Percentiles rank a stretch among this genome's conserved stretches.
Evolutionary conservation across 1,284 basidiomycete genomes (phyloP).

Genomic region (Pholiota adiposa): DNA sequence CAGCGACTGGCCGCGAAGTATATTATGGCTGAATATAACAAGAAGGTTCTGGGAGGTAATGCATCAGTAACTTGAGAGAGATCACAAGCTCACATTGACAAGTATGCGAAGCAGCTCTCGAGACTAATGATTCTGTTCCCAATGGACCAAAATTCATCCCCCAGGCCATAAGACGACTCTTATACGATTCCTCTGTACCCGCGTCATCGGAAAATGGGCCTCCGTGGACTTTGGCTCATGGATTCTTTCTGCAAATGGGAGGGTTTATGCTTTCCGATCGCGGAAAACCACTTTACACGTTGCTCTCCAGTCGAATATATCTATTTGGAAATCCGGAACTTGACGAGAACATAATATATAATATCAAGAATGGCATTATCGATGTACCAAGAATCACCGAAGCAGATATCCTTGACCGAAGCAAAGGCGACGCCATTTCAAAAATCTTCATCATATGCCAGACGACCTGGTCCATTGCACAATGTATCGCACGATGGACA

Average conservation of each 20-base stretch:
- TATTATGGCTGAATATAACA: constrained; percentile 6
- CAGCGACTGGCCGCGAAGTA: constrained; percentile 17
- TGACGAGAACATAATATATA: background rate
- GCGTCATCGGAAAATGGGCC: background rate
- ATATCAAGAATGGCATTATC: background rate
- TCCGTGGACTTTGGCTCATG: constrained; percentile 13
- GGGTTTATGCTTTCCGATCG: constrained; percentile 25
- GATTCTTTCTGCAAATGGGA: constrained; percentile 29
- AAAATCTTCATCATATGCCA: constrained; percentile 30
- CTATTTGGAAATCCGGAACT: background rate
- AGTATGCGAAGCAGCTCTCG: background rate
- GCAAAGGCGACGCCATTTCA: constrained; percentile 29
- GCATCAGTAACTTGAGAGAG: background rate
- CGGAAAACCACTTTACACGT: background rate
- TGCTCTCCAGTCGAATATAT: background rate
- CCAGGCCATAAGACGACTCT: background rate
- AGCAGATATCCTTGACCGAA: constrained; percentile 30
- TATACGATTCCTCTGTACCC: background rate
- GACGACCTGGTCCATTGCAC: constrained; percentile 32
- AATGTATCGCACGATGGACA: constrained; percentile 25
- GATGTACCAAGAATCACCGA: constrained; percentile 17
- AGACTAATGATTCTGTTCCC: background rate
- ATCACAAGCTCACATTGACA: background rate
- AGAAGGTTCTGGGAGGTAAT: no score
- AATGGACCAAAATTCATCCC: background rate